Evolutionary conservation across 768 basidiomycete species (phyloP).

Genomic region (Mycena olivaceomarginata): DNA sequence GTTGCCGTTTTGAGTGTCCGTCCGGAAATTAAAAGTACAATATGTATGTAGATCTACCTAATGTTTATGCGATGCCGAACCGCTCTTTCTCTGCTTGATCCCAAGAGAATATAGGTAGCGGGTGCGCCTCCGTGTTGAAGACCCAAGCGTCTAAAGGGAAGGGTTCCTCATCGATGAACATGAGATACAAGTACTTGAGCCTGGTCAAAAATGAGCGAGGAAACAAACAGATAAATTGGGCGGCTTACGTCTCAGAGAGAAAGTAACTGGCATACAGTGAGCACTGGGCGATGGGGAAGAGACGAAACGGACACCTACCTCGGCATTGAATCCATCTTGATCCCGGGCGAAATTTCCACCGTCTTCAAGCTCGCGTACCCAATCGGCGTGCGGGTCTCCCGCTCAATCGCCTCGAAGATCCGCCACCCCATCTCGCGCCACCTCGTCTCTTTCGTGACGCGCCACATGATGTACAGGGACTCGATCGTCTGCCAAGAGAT

Average conservation of each 20-base stretch:
- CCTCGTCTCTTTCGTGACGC: conserved; percentile 76
- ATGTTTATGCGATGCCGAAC: conserved; percentile 57
- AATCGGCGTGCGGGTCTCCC: conserved; percentile 70
- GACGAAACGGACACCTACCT: conserved; percentile 66
- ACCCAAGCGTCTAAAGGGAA: conserved; percentile 76
- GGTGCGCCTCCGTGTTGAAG: conserved; percentile 86
- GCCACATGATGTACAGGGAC: conserved; percentile 83
- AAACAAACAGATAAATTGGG: not conserved
- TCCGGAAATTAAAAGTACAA: conserved; percentile 27
- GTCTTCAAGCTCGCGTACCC: conserved; percentile 78
- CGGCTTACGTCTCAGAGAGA: conserved; percentile 67
- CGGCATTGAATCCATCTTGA: conserved; percentile 78
- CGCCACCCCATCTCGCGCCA: conserved; percentile 86
- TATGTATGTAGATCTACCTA: not conserved
- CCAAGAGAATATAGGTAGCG: conserved; percentile 84
- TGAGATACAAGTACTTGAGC: conserved; percentile 83
- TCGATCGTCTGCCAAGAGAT: conserved; percentile 77
- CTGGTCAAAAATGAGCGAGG: conserved; percentile 53
- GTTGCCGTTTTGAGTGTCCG: conserved; percentile 28
- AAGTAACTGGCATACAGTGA: conserved; percentile 61
- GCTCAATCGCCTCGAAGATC: conserved; percentile 81
- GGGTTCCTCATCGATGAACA: conserved; percentile 80
- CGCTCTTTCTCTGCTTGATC: conserved; percentile 67
- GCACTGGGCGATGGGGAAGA: not conserved
- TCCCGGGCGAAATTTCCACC: conserved; percentile 65